These are phyloP conservation scores for Echium plantagineum DNA, from an alignment of 257 asterid genomes.

Conservation along the genomic window DNA sequence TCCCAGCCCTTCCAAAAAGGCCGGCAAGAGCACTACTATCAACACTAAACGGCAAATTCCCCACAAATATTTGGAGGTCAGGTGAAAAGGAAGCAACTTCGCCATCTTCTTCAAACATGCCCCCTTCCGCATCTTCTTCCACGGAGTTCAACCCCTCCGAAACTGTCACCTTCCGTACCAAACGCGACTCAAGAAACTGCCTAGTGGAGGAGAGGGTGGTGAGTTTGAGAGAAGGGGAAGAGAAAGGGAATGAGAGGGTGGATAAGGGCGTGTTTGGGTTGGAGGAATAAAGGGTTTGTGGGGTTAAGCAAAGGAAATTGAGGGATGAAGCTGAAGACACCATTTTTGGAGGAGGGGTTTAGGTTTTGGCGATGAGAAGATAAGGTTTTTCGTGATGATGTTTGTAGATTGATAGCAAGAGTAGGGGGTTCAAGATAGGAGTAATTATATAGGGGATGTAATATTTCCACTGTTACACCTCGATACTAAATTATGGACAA, in stretches of 20 bases:
- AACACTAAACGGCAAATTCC: constrained; percentile 70
- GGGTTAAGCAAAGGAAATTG: constrained; percentile 25
- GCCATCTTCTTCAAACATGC: constrained; percentile 1
- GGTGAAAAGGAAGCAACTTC: constrained; percentile 37
- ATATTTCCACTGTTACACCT: too few relatives aligned
- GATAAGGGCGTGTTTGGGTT: background rate
- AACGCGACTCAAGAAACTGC: too few relatives aligned
- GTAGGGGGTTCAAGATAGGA: background rate
- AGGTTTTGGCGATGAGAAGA: constrained; percentile 25
- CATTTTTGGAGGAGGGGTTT: background rate
- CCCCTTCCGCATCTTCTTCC: constrained; percentile 22
- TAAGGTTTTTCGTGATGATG: background rate
- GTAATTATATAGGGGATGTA: background rate
- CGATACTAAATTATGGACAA: too few relatives aligned
- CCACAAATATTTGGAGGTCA: constrained; percentile 64
- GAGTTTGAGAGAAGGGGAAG: constrained; percentile 7
- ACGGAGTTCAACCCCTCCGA: constrained; percentile 38
- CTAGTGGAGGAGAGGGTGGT: constrained; percentile 5
- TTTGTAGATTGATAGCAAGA: background rate
- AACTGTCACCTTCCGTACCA: constrained; percentile 30
- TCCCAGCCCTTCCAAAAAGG: constrained; percentile 67
- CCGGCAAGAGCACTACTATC: constrained; percentile 79
- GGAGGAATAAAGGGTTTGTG: constrained; percentile 32
- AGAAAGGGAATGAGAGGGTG: background rate
- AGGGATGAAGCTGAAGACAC: constrained; percentile 6